Evolutionary conservation across 2,329 filamentous ascomycete species (phyloP), one percentile per base, ranked within the genome.

Genomic region (Claviceps sp.): DNA sequence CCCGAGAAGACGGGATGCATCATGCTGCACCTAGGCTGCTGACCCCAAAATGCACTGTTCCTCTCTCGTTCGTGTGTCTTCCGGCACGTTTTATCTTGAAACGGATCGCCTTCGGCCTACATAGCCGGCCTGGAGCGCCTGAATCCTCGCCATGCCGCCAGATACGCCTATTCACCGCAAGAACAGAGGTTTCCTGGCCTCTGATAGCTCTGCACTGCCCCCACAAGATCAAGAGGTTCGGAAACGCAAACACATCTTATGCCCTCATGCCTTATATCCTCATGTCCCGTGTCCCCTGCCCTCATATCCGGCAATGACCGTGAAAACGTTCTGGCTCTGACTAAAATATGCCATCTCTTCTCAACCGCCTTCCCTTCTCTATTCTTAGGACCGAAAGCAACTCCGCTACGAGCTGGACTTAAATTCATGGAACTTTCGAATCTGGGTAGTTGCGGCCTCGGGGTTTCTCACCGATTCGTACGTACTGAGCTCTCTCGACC

Each of bases 391-490:
- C 60, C 73, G 74, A 48, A 67, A 70, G 52, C 74, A 77, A 57
- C 58, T 77, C 39, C 70, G 74, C 54, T 76, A 76, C 59, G 74
- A 77, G 58, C 69, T 77, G 39, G 74, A 77, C 55, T 64, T 77
- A 17, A 77, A 77, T 58, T 72, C 72, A 1, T 77, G 74, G 74
- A 77, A 77, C 58, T 61, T 77, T 49, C 68, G 74, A 43, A 76
- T 77, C 44, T 77, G 74, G 74, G 73, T 71, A 2, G 74, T 77
- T 34, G 73, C 74, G n/a, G 74, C 74, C 46, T 77, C 74, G 0
- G 74, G 74, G 8, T 77, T 77, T 55, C 64, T 77, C 22, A 77
- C 74, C 37, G 74, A 77, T 56, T 76, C 73, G 72, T 76, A 62
- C 51, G 72, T 64, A 34, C 10, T 3, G 56, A 49, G 49, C 47